Evolutionary conservation across 805 yeast species (phyloP).

Genomic region (Saturnispora mendoncae): DNA sequence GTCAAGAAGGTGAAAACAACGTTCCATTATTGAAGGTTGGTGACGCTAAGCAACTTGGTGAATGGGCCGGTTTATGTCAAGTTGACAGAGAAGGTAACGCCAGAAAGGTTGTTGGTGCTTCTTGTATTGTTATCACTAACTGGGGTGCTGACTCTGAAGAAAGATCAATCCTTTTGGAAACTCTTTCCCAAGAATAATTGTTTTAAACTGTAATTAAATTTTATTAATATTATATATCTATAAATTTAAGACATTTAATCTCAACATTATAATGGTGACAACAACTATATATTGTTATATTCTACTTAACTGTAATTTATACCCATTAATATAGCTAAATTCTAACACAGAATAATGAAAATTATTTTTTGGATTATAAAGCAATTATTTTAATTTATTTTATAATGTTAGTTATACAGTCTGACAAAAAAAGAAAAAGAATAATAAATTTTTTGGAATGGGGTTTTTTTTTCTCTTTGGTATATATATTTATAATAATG

Average conservation of each 20-base stretch:
- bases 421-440: not conserved
- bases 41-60: slow-evolving; percentile 99
- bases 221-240: slow-evolving; percentile 1
- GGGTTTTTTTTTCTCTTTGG: not conserved
- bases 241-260: not conserved
- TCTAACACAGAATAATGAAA: too few species aligned
- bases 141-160: slow-evolving; percentile 99
- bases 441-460: not conserved
- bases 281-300: too few species aligned
- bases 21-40: slow-evolving; percentile 98
- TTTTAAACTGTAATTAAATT: slow-evolving; percentile 7
- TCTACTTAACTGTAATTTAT: too few species aligned
- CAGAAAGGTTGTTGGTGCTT: slow-evolving; percentile 99
- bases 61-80: slow-evolving; percentile 99
- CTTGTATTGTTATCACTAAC: slow-evolving; percentile 98
- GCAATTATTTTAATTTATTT: too few species aligned
- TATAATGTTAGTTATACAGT: too few species aligned
- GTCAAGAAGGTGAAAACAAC: slow-evolving; percentile 94
- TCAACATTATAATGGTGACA: not conserved
- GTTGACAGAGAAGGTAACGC: slow-evolving; percentile 99
- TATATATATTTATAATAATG: too few species aligned
- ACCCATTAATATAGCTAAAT: too few species aligned
- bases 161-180: slow-evolving; percentile 91
- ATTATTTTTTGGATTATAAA: too few species aligned
- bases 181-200: slow-evolving; percentile 79